phyloP scores from a whole-genome alignment of 2,329 filamentous ascomycete species.

The Neofusicoccum laricinum region DNA sequence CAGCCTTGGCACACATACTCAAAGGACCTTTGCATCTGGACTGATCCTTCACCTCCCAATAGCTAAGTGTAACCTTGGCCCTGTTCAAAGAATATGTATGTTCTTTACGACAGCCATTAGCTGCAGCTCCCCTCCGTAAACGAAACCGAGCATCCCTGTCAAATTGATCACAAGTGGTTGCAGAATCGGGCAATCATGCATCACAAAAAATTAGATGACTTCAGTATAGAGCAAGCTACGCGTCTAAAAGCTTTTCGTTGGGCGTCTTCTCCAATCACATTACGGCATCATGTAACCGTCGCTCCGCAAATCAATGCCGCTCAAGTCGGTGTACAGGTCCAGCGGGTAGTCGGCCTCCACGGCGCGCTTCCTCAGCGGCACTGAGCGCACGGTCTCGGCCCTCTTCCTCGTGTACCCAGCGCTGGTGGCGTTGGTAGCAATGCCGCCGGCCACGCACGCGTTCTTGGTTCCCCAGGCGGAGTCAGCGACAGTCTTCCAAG shows the following conservation, averaged over 20 bases:
- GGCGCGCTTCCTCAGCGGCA: conserved; percentile 28
- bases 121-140: too few species aligned
- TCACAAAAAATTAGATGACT: neutral
- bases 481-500: conserved; percentile 51
- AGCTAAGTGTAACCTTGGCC: too few species aligned
- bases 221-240: neutral
- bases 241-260: neutral
- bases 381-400: conserved; percentile 23
- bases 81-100: too few species aligned
- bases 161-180: too few species aligned
- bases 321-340: conserved; percentile 32
- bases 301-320: neutral
- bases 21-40: too few species aligned
- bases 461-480: conserved; percentile 31
- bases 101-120: too few species aligned
- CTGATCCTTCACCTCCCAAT: accelerated
- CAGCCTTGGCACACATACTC: too few species aligned
- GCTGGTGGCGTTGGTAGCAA: conserved; percentile 21
- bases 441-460: conserved; percentile 32
- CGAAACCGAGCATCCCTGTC: too few species aligned
- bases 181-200: too few species aligned
- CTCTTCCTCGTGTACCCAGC: conserved; percentile 22
- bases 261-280: neutral
- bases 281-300: conserved; percentile 12
- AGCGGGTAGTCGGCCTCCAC: conserved; percentile 31